Percentiles rank a stretch among this genome's conserved stretches.
These are phyloP conservation scores for Sporothrix curviconia DNA, from an alignment of 2,329 filamentous ascomycete species.

Conservation along the genomic window DNA sequence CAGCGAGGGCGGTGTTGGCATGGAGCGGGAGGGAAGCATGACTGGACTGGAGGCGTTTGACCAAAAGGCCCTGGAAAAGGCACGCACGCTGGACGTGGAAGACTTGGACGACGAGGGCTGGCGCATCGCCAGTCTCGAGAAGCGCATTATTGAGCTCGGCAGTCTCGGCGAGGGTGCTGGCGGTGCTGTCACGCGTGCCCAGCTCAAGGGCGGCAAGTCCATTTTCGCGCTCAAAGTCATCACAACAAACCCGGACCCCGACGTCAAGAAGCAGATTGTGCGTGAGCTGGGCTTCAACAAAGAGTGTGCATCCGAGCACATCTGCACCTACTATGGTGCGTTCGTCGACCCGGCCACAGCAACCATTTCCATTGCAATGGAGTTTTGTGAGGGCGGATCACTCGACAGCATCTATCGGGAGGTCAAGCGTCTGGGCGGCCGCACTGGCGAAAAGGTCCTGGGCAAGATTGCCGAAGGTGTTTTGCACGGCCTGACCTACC, in stretches of 20 bases:
- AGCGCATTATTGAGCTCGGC: constrained; percentile 80
- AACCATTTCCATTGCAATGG: constrained; percentile 98
- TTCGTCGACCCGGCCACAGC: constrained; percentile 95
- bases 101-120: constrained; percentile 93
- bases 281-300: constrained; percentile 97
- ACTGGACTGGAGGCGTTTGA: constrained; percentile 73
- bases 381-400: constrained; percentile 95
- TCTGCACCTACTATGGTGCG: constrained; percentile 94
- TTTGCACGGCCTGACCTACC: constrained; percentile 85
- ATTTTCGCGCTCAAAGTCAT: constrained; percentile 98
- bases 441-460: constrained; percentile 93
- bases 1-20: constrained; percentile 65
- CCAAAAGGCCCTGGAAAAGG: constrained; percentile 73
- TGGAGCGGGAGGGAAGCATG: constrained; percentile 78
- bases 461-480: constrained; percentile 96
- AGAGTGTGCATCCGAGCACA: constrained; percentile 89
- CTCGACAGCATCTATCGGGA: constrained; percentile 96
- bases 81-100: constrained; percentile 79
- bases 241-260: constrained; percentile 93
- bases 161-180: constrained; percentile 91
- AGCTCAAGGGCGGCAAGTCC: constrained; percentile 83
- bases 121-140: constrained; percentile 85
- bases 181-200: constrained; percentile 87
- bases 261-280: constrained; percentile 97
- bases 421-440: constrained; percentile 88